A percentile compares a stretch with the other conserved stretches of the same genome.
These are phyloP conservation scores for Tubosaeta sp. DNA, from an alignment of 768 basidiomycete species.

Conservation along the genomic window DNA sequence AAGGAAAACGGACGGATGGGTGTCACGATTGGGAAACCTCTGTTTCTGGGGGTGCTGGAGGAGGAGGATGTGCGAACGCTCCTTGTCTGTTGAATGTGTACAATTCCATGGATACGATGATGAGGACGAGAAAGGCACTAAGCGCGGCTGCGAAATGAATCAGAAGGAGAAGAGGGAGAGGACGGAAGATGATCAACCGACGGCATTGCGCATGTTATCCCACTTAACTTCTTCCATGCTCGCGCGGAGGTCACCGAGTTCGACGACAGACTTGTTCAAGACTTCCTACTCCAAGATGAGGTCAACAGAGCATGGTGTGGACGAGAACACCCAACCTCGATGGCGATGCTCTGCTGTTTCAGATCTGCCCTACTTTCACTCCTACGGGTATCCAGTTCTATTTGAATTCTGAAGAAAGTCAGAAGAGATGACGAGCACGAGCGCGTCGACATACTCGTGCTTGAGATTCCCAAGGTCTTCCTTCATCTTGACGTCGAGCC, in stretches of 20 bases:
- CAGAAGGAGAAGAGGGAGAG: not conserved
- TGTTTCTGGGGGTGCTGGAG: not conserved
- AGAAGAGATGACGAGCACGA: not conserved
- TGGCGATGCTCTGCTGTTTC: slow-evolving; percentile 78
- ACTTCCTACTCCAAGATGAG: slow-evolving; percentile 47
- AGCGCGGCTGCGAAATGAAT: slow-evolving; percentile 47
- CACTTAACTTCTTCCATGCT: slow-evolving; percentile 83
- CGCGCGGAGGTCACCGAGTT: slow-evolving; percentile 72
- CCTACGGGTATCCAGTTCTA: slow-evolving; percentile 93
- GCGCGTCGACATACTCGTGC: slow-evolving; percentile 69
- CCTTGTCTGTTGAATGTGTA: slow-evolving; percentile 39
- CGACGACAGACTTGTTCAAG: slow-evolving; percentile 69
- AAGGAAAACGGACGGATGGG: not conserved
- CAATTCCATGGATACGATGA: slow-evolving; percentile 68
- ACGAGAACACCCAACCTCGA: slow-evolving; percentile 55
- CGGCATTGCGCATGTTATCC: slow-evolving; percentile 83
- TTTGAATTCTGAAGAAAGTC: slow-evolving; percentile 66
- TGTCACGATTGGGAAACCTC: slow-evolving; percentile 16
- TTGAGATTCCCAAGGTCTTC: slow-evolving; percentile 85
- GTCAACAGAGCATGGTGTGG: not conserved
- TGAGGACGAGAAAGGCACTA: slow-evolving; percentile 60
- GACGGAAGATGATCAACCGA: slow-evolving; percentile 45
- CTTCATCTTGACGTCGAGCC: slow-evolving; percentile 85
- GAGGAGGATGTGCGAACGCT: slow-evolving; percentile 11
- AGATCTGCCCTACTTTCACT: slow-evolving; percentile 83